Conservation (phyloP, 192 early-diverging fungal genomes). For the Fimicolochytrium jonesii region DNA sequence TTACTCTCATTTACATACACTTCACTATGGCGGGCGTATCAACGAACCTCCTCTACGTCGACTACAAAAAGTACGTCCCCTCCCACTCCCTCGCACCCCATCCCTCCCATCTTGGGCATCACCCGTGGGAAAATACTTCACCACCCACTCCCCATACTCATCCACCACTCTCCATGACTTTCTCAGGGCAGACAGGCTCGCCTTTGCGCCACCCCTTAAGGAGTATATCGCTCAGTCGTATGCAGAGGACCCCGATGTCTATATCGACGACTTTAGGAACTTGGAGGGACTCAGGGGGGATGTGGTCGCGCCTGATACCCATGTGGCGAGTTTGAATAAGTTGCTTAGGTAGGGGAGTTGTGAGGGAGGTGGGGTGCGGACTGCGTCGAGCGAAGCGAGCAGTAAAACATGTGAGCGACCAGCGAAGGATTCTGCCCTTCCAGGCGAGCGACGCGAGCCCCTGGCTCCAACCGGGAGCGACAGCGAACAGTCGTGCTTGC, state of each 20-base stretch:
- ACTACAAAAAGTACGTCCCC: conserved; percentile 40
- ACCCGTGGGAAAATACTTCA: conserved; percentile 5
- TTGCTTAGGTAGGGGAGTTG: conserved; percentile 52
- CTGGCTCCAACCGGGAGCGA: too few species aligned
- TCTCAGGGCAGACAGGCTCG: conserved; percentile 46
- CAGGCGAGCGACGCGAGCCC: too few species aligned
- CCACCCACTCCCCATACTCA: neutral
- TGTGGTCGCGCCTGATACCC: conserved; percentile 59
- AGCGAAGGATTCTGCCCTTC: too few species aligned
- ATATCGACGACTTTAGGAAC: conserved; percentile 79
- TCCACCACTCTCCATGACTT: neutral
- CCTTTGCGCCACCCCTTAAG: conserved; percentile 49
- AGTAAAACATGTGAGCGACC: too few species aligned
- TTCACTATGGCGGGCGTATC: conserved; percentile 22
- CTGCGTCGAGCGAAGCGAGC: too few species aligned
- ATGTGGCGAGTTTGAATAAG: conserved; percentile 60
- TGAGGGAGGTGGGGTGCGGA: neutral
- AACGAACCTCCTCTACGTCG: conserved; percentile 54
- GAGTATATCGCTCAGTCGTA: conserved; percentile 76
- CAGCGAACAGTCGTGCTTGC: too few species aligned
- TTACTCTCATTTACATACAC: too few species aligned
- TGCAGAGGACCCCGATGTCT: conserved; percentile 80
- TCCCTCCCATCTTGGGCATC: neutral
- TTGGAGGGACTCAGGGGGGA: conserved; percentile 73
- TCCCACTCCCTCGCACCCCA: neutral